Percentiles rank a stretch among this genome's conserved stretches.
phyloP scores from a whole-genome alignment of 2,329 filamentous ascomycete genomes.

The Fusarium succisae region DNA sequence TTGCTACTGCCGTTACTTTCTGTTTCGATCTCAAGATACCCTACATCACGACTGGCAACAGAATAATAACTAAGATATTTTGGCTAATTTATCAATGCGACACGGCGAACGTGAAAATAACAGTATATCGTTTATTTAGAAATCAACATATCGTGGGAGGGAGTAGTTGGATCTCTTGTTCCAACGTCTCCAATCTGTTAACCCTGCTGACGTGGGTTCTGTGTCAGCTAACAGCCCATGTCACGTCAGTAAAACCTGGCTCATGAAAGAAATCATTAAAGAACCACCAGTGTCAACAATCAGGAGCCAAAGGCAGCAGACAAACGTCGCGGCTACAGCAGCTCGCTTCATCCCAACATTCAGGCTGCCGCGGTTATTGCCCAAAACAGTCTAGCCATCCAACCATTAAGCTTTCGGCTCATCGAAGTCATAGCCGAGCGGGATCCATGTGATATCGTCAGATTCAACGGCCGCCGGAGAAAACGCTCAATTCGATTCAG shows the following conservation, averaged over 20 bases:
- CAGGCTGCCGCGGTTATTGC: not conserved
- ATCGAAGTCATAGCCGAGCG: not conserved
- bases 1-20: not conserved
- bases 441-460: not conserved
- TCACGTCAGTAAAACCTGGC: rapidly evolving
- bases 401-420: not conserved
- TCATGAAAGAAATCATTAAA: rapidly evolving
- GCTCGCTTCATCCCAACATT: not conserved
- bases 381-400: not conserved
- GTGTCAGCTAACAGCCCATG: rapidly evolving
- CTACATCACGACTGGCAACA: not conserved
- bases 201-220: rapidly evolving
- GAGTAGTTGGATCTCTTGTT: rapidly evolving
- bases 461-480: not conserved
- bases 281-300: rapidly evolving
- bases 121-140: rapidly evolving
- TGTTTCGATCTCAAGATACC: not conserved
- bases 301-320: not conserved
- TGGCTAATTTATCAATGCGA: rapidly evolving
- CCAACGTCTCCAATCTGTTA: rapidly evolving
- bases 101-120: rapidly evolving
- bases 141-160: rapidly evolving
- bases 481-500: not conserved
- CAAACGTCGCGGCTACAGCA: not conserved
- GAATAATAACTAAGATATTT: not conserved